These are phyloP conservation scores for Thalassiosira hispida DNA, from an alignment of 352 stramenopile species.

Conservation along the genomic window DNA sequence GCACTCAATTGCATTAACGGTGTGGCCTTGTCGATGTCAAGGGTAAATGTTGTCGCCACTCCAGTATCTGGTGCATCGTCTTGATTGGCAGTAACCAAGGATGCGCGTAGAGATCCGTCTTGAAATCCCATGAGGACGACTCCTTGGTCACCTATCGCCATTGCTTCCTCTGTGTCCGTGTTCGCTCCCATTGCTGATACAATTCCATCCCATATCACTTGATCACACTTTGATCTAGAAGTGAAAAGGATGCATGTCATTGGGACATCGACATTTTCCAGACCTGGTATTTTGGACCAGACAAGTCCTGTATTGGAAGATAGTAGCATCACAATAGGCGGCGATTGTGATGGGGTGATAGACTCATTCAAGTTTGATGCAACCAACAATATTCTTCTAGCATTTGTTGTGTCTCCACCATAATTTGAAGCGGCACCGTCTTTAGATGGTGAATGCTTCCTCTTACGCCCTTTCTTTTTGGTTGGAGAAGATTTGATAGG, in stretches of 20 bases:
- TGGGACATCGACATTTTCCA: slow-evolving; percentile 29
- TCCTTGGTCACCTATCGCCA: slow-evolving; percentile 20
- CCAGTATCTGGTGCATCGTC: background rate
- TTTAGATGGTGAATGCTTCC: slow-evolving; percentile 22
- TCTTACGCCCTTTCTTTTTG: slow-evolving; percentile 32
- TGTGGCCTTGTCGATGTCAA: slow-evolving; percentile 18
- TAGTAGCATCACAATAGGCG: slow-evolving; percentile 32
- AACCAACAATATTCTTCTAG: slow-evolving; percentile 21
- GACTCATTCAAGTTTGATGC: slow-evolving; percentile 40
- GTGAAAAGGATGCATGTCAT: slow-evolving; percentile 45
- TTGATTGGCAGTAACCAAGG: slow-evolving; percentile 18
- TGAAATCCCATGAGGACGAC: slow-evolving; percentile 49
- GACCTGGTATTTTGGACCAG: slow-evolving; percentile 34
- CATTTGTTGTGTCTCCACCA: slow-evolving; percentile 11
- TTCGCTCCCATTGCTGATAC: slow-evolving; percentile 17
- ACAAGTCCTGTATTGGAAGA: background rate
- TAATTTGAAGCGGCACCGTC: background rate
- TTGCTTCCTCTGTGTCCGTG: background rate
- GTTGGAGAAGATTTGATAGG: slow-evolving; percentile 5
- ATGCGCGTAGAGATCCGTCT: slow-evolving; percentile 34
- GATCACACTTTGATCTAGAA: slow-evolving; percentile 22
- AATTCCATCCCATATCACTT: slow-evolving; percentile 27
- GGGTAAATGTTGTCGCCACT: background rate
- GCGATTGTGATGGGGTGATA: slow-evolving; percentile 28
- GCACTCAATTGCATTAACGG: slow-evolving; percentile 31